Evolutionary conservation across 2,329 filamentous ascomycete species (phyloP).

Genomic region (Curvularia verruculosa): DNA sequence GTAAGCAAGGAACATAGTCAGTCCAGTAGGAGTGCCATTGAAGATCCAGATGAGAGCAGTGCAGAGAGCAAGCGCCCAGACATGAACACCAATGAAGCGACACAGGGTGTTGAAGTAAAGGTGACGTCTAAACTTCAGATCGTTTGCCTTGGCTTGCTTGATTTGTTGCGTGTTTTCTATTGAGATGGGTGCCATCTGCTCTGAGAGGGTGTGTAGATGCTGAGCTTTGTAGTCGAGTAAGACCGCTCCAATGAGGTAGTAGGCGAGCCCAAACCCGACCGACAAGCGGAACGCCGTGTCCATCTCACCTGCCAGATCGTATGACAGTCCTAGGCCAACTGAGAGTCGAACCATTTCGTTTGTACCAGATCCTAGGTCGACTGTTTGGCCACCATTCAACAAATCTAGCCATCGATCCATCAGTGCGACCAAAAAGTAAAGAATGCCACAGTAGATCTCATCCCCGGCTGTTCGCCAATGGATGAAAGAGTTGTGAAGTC

Average conservation of each 20-base stretch:
- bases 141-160: conserved; percentile 53
- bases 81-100: conserved; percentile 58
- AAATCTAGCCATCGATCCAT: conserved; percentile 63
- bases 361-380: conserved; percentile 39
- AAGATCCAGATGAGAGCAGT: conserved; percentile 61
- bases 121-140: conserved; percentile 54
- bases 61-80: conserved; percentile 60
- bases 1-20: conserved; percentile 59
- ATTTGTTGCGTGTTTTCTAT: conserved; percentile 54
- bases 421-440: conserved; percentile 62
- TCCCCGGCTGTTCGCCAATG: conserved; percentile 64
- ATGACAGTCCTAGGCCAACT: neutral
- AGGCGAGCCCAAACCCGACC: conserved; percentile 62
- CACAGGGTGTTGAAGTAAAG: conserved; percentile 60
- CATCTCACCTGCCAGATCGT: neutral
- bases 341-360: neutral
- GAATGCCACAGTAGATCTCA: conserved; percentile 60
- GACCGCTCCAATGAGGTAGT: conserved; percentile 64
- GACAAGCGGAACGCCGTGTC: conserved; percentile 53
- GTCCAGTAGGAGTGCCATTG: conserved; percentile 50
- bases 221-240: conserved; percentile 62
- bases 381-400: conserved; percentile 52
- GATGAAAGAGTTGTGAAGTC: conserved; percentile 63
- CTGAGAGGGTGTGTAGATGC: conserved; percentile 55
- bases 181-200: conserved; percentile 50